Base-by-base conservation (phyloP, 257 asterid genomes). In the Solanum phureja region DNA sequence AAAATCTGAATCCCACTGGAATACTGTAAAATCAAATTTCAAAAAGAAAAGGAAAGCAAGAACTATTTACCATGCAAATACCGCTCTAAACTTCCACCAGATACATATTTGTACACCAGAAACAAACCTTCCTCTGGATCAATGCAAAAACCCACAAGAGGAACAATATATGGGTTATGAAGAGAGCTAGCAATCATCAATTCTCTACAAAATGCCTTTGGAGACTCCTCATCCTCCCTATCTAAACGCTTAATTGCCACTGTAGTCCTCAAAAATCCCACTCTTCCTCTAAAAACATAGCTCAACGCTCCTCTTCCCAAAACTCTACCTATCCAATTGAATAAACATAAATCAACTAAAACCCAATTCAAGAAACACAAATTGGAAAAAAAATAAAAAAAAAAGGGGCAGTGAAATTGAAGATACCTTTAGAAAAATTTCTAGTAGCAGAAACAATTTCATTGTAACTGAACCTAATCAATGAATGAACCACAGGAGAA, bases 241-340 rank as follows among this genome's bases (percentile, higher is more conserved):
- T 95, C 98, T 88, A 96, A 88, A 62, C 94, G 89, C 95, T 96
- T 96, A 69, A 96, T 94, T 56, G 99, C 99, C 84, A 96, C 97
- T 0, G 93, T 83, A 68, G 92, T 92, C 72, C 96, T 92, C 87
- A 94, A 74, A 31, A 93, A 81, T 35, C 99, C 98, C 42, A 96
- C 91, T 90, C 93, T 92, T 88, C 99, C 99, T 88, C 96, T 93
- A 81, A 95, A 96, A 27, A 96, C 98, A 92, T 94, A 96, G 94
- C 99, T 96, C 92, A 92, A 89, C 18, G 98, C 98, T 83, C 99
- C 98, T 94, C 98, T 95, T 29, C 99, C 99, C 94, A 96, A 89
- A n/a, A 96, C 99, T 91, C 98, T 92, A 83, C 97, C 99, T 96
- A 89, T 35, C 72, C 90, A 86, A 88, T 42, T 73, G 89, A 89